These are phyloP conservation scores for Hypoxylon sp. DNA, from an alignment of 2,329 filamentous ascomycete genomes.

Conservation along the genomic window DNA sequence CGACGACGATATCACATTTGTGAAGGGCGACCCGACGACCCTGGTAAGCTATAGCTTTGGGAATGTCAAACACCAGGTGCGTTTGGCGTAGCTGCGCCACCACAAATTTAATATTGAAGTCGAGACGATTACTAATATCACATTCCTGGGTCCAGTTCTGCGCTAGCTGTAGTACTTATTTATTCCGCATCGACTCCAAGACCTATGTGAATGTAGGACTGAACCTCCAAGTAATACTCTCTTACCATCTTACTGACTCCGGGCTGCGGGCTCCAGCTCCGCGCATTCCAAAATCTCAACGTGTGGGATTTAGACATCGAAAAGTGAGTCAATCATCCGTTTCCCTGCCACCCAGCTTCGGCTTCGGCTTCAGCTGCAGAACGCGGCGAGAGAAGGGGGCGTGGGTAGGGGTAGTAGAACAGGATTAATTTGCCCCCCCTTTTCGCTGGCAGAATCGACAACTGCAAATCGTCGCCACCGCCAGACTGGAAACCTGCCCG, in stretches of 20 bases:
- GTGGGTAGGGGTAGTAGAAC: not conserved
- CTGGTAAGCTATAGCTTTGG: conserved; percentile 59
- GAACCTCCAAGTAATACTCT: conserved; percentile 54
- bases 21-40: conserved; percentile 56
- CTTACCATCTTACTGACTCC: conserved; percentile 2
- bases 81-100: not conserved
- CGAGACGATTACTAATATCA: not conserved
- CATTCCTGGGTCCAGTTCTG: conserved; percentile 58
- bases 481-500: conserved; percentile 48
- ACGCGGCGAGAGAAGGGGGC: not conserved
- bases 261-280: conserved; percentile 49
- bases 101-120: not conserved
- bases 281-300: conserved; percentile 57
- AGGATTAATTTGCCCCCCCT: conserved; percentile 2
- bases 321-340: conserved; percentile 44
- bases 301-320: conserved; percentile 51
- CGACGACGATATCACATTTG: conserved; percentile 52
- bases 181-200: conserved; percentile 46
- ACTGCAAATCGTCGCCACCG: conserved; percentile 46
- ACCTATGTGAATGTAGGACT: conserved; percentile 43
- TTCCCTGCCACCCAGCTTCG: no score
- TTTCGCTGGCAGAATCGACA: conserved; percentile 51
- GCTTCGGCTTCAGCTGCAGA: not conserved
- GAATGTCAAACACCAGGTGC: conserved; percentile 55
- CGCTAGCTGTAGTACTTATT: conserved; percentile 57